Conservation (phyloP, 1,139 yeast species). For the Sugiyamaella xylanicola region DNA sequence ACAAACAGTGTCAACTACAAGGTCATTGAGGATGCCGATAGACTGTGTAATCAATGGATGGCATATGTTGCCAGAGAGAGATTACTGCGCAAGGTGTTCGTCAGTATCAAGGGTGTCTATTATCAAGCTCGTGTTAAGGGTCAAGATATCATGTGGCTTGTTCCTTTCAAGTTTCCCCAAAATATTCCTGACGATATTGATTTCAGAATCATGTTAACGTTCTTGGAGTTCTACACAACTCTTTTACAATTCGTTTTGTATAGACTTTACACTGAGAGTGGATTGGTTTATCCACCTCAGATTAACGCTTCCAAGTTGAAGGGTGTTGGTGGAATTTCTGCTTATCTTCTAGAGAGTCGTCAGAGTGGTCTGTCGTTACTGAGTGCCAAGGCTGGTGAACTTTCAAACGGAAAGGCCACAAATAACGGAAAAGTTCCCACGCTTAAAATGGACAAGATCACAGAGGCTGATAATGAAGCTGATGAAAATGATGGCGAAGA, state of each 20-base stretch:
- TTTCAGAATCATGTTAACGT: constrained; percentile 95
- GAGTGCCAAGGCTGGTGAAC: constrained; percentile 36
- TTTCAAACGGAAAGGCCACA: constrained; percentile 32
- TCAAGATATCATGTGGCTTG: constrained; percentile 93
- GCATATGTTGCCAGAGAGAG: constrained; percentile 90
- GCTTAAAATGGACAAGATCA: constrained; percentile 34
- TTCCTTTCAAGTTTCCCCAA: constrained; percentile 96
- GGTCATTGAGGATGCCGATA: constrained; percentile 83
- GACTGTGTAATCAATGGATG: constrained; percentile 90
- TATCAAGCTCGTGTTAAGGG: constrained; percentile 90
- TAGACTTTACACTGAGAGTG: constrained; percentile 82
- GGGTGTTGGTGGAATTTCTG: constrained; percentile 86
- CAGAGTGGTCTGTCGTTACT: constrained; percentile 40
- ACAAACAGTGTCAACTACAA: constrained; percentile 78
- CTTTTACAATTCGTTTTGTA: constrained; percentile 81
- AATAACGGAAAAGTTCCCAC: constrained; percentile 34
- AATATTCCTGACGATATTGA: constrained; percentile 93
- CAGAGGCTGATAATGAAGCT: constrained; percentile 46
- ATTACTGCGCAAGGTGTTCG: constrained; percentile 83
- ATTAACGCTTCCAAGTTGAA: constrained; percentile 71
- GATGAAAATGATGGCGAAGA: constrained; percentile 47
- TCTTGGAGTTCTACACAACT: constrained; percentile 93
- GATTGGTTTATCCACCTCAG: constrained; percentile 88
- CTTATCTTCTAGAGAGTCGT: constrained; percentile 71
- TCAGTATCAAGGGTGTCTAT: constrained; percentile 95